Evolutionary conservation across 2,329 filamentous ascomycete species (phyloP), one percentile per base, ranked within the genome.

Genomic region (Hortaea werneckii): DNA sequence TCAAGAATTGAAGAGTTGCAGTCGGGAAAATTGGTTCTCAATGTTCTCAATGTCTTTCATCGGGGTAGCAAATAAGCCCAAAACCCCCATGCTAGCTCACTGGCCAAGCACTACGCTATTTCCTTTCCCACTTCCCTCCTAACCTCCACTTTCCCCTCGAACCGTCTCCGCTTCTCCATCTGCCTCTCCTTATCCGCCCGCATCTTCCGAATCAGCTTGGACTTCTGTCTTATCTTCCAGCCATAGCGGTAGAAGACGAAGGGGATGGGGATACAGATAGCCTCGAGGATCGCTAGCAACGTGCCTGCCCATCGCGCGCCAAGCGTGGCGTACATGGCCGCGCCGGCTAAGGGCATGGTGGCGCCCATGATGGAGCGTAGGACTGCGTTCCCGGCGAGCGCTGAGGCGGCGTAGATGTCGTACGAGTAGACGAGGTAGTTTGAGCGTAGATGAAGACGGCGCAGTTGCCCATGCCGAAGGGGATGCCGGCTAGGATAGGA

Each of bases 351-450:
- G 0, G 87, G 87, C 8, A 94, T 68, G 0, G 80, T 76, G n/a
- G 82, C 87, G n/a, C 87, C 87, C 45, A 89, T 72, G 5, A 84
- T 61, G 46, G 78, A 83, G 30, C 87, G 72, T 11, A 87, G 72
- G 2, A 94, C 83, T 0, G 83, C 78, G 55, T 92, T 94, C 0
- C 85, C 84, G 0, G 87, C 86, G 30, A 94, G 70, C 0, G 87
- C 87, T 2, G 80, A 85, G 0, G 87, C 87, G 1, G 87, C 81
- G 60, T 88, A 94, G 54, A 92, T 83, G 4, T 82, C 82, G 55
- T 94, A 94, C 5, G 80, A 79, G 41, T 83, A 76, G 0, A 86
- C 85, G 3, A 94, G 69, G 61, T 94, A 94, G 57, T 87, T 92
- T 5, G 76, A 78, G 82, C 78, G 58, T 94, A 92, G 58, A 94